Evolutionary conservation across 768 basidiomycete genomes (phyloP), one percentile per base, ranked within the genome.

Genomic region (Neoboletus brunneissimus): DNA sequence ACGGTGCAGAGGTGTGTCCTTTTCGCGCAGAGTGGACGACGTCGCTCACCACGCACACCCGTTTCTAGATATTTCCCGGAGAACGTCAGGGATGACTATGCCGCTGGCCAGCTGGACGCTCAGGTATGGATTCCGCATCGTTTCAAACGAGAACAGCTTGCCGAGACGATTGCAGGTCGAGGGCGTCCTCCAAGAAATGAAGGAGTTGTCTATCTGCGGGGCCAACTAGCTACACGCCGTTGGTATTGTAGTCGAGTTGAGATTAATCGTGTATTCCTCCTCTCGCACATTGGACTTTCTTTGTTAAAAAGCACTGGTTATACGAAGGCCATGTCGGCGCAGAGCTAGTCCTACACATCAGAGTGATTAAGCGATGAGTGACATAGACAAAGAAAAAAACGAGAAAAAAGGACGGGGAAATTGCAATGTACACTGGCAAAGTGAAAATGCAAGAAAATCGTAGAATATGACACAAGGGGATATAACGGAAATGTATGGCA

Each of bases 111-210:
- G 72, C 78, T 99, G 50, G 97, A 99, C 71, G 88, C 91, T 40
- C 95, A 98, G 81, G 91, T 88, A 66, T 45, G 74, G 5, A 29
- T 37, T 53, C 56, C 15, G 1, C 25, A 18, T 40, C 7, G 13
- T 25, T 38, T 25, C 7, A 3, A 10, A 13, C 47, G 38, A n/a
- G 43, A 27, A 23, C 10, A 45, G 9, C 16, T 54, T 31, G 43
- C 48, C 48, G 13, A 61, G 50, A 25, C 51, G 38, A 40, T 57
- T 34, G 20, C 54, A 91, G 88, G 94, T 98, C n/a, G 97, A 98
- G 73, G 87, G 86, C 16, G 91, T 94, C n/a, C 76, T 99, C 46
- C 91, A 94, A 66, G 94, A 98, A 75, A 98, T 99, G 94, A 85
- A 86, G 69, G 94, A 96, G 66, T 75, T 98, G 49, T 91, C 91